Conservation (phyloP, 331 rosid genomes). For the Phaseolus coccineus region DNA sequence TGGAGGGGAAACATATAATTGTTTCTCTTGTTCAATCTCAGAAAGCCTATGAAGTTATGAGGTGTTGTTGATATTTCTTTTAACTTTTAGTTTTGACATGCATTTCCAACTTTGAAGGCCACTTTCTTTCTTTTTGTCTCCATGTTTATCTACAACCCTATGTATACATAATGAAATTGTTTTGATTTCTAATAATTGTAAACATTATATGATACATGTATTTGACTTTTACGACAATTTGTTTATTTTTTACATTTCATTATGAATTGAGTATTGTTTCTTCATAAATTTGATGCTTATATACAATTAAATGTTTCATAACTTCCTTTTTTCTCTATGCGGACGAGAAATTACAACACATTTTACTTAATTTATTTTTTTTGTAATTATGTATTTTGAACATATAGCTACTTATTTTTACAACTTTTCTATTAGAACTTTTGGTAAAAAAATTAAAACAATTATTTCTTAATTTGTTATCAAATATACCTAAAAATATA, state of each 20-base stretch:
- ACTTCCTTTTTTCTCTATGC: not conserved
- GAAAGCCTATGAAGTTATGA: constrained; percentile 21
- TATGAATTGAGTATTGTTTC: constrained; percentile 23
- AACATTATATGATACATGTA: not conserved
- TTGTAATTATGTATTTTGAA: not conserved
- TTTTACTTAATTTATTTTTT: not conserved
- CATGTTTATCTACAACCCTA: not conserved
- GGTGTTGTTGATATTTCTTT: constrained; percentile 13
- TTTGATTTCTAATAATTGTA: not conserved
- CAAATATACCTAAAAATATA: not conserved
- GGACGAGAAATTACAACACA: not conserved
- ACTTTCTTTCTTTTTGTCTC: not conserved
- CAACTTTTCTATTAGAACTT: not conserved
- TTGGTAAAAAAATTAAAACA: not conserved
- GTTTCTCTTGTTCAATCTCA: constrained; percentile 28
- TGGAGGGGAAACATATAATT: constrained; percentile 35
- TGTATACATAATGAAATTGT: not conserved
- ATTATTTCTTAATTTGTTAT: not conserved
- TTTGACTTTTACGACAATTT: not conserved
- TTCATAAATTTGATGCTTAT: not conserved
- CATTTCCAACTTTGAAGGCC: constrained; percentile 24
- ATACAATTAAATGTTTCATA: not conserved
- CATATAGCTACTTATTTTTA: not conserved
- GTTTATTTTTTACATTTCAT: not conserved
- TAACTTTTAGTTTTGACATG: constrained; percentile 47